phyloP scores from a whole-genome alignment of 2,329 filamentous ascomycete genomes.

The Curvularia spicifera region DNA sequence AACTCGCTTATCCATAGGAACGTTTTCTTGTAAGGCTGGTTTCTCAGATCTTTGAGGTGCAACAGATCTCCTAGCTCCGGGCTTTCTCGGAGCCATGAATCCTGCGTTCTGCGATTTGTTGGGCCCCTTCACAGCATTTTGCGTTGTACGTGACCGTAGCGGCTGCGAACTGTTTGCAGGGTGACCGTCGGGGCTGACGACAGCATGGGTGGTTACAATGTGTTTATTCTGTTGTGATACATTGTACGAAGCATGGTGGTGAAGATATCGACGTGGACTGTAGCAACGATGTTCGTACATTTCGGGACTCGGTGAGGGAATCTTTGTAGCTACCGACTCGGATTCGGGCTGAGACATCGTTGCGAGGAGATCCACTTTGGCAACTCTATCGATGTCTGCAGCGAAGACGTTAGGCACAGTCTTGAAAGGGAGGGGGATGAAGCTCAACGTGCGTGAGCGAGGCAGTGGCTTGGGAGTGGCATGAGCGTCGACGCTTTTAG shows the following conservation, averaged over 20 bases:
- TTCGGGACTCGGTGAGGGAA: constrained; percentile 40
- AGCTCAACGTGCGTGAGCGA: constrained; percentile 43
- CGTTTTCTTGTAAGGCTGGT: constrained; percentile 30
- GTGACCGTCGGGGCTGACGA: constrained; percentile 15
- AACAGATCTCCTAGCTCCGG: constrained; percentile 18
- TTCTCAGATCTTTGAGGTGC: constrained; percentile 19
- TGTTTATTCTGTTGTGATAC: constrained; percentile 28
- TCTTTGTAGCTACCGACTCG: constrained; percentile 29
- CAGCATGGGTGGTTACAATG: constrained; percentile 25
- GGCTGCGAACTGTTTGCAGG: constrained; percentile 25
- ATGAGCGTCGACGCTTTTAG: constrained; percentile 16
- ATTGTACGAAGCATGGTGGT: constrained; percentile 20
- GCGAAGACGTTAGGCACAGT: constrained; percentile 16
- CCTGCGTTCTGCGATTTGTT: constrained; percentile 17
- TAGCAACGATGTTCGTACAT: constrained; percentile 23
- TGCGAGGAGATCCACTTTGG: constrained; percentile 8
- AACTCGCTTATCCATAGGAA: constrained; percentile 25
- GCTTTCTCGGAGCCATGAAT: constrained; percentile 30
- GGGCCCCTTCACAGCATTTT: constrained; percentile 33
- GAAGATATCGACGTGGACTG: constrained; percentile 39
- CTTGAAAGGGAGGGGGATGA: constrained; percentile 38
- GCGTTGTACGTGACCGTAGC: constrained; percentile 40
- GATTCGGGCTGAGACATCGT: constrained; percentile 15
- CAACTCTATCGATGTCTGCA: constrained; percentile 11
- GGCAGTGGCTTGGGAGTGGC: constrained; percentile 31